Evolutionary conservation across 768 basidiomycete genomes (phyloP), one percentile per base, ranked within the genome.

Genomic region (Dictyophora rubrovolvata): DNA sequence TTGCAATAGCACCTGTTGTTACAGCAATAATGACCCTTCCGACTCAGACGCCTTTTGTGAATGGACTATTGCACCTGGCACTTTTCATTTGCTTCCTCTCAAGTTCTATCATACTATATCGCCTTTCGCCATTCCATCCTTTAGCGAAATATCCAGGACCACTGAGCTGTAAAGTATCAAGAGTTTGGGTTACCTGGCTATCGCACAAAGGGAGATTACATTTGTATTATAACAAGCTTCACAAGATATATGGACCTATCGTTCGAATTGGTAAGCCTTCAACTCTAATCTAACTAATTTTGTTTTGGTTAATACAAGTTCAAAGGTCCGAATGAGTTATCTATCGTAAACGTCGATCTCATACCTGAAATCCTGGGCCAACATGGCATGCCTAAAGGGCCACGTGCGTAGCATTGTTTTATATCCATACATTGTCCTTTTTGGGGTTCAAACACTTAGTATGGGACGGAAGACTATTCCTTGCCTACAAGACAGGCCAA

Each of bases 71-170:
- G 3, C 61, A 65, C 37, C 35, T 52, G 12, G 17, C 17, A 12
- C 21, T 34, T 34, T 51, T 22, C 50, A 18, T 18, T 14, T 51
- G 12, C 4, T 51, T 34, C 12, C 49, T 71, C 2, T 62, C 64
- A 34, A 28, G 48, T 5, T 73, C 74, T 0, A 71, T 72, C 33
- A 59, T 65, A 4, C 37, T 64, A 5, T 74, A 74, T 63, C 72
- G 74, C 36, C 61, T 75, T n/a, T 75, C 74, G 1, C 66, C 72
- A 5, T 69, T 66, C 59, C 73, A 75, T 34, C 73, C 73, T 22
- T 69, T 74, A 21, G 71, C 74, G 10, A 64, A 61, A 17, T 72
- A 71, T 61, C 73, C 74, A 33, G 74, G 73, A 3, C 74, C 74
- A 5, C 48, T 63, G 28, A 47, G 64, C 5, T 66, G 67, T 56